These are phyloP conservation scores for Ascochyta rabiei DNA, from an alignment of 2,329 filamentous ascomycete species.

Conservation along the genomic window DNA sequence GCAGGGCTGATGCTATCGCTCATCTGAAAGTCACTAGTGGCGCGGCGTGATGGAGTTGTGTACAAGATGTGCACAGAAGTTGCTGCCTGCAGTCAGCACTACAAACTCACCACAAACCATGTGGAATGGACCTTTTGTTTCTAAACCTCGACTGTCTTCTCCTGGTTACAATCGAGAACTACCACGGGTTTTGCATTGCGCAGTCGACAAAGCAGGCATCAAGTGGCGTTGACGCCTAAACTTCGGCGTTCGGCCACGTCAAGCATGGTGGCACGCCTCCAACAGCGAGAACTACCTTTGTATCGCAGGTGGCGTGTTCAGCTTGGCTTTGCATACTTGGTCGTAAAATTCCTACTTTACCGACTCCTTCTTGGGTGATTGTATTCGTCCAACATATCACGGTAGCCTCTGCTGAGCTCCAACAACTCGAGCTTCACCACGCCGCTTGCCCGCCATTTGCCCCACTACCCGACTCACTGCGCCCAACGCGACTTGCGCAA, in stretches of 20 bases:
- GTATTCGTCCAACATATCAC: background rate
- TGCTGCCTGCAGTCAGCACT: slow-evolving; percentile 3
- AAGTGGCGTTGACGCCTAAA: slow-evolving; percentile 1
- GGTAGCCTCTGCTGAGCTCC: background rate
- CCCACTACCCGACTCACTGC: slow-evolving; percentile 22
- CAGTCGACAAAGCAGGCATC: too few species aligned
- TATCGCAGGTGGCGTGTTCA: background rate
- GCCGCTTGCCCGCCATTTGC: slow-evolving; percentile 16
- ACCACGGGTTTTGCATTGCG: too few species aligned
- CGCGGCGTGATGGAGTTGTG: background rate
- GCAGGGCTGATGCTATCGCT: background rate
- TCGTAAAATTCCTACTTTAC: background rate
- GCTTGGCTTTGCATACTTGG: background rate
- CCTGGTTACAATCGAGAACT: background rate
- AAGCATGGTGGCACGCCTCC: slow-evolving; percentile 14
- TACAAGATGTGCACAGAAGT: background rate
- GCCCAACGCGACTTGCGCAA: slow-evolving; percentile 15
- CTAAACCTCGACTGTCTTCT: background rate
- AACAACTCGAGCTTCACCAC: slow-evolving; percentile 8
- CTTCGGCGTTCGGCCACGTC: slow-evolving; percentile 4
- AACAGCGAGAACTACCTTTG: slow-evolving; percentile 4
- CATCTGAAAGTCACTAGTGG: background rate
- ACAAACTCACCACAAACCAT: background rate
- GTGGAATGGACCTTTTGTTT: background rate
- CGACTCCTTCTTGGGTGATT: background rate